Evolutionary conservation across 2,329 filamentous ascomycete species (phyloP).

Genomic region (Colletotrichum acutatum): DNA sequence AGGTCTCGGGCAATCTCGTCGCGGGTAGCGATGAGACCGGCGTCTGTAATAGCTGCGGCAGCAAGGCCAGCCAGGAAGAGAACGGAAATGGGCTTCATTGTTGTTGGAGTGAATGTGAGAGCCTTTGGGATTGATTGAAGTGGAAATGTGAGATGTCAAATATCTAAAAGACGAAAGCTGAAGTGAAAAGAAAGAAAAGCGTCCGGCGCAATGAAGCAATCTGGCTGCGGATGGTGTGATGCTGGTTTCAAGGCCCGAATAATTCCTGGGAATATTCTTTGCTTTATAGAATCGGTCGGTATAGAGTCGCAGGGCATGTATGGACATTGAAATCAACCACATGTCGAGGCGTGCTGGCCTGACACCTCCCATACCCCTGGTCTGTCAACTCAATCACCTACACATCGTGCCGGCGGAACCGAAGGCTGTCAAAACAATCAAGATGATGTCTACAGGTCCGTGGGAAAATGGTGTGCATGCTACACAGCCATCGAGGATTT

Average conservation of each 20-base stretch:
- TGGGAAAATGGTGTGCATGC: not conserved
- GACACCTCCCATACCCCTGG: not conserved
- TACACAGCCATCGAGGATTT: not conserved
- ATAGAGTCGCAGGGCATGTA: not conserved
- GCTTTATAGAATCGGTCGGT: not conserved
- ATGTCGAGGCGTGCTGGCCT: not conserved
- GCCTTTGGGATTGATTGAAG: not conserved
- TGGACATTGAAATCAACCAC: not conserved
- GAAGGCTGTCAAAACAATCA: not conserved
- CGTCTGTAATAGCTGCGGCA: slow-evolving; percentile 13
- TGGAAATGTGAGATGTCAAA: not conserved
- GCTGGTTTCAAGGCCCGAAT: not conserved
- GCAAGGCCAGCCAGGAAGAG: slow-evolving; percentile 22
- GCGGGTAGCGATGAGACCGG: slow-evolving; percentile 1
- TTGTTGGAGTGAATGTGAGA: not conserved
- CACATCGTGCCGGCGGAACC: not conserved
- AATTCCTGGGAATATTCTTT: not conserved
- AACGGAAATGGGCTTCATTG: slow-evolving; percentile 26
- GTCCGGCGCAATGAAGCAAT: slow-evolving; percentile 1
- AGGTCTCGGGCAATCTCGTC: slow-evolving; percentile 3
- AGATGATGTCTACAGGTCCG: not conserved
- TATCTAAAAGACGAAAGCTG: not conserved
- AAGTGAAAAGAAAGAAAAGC: slow-evolving; percentile 8
- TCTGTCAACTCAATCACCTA: not conserved
- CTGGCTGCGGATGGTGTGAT: not conserved